A percentile compares a stretch with the other conserved stretches of the same genome.
Conservation (phyloP, 148 eudicot species). For the Rhododendron simsii region DNA sequence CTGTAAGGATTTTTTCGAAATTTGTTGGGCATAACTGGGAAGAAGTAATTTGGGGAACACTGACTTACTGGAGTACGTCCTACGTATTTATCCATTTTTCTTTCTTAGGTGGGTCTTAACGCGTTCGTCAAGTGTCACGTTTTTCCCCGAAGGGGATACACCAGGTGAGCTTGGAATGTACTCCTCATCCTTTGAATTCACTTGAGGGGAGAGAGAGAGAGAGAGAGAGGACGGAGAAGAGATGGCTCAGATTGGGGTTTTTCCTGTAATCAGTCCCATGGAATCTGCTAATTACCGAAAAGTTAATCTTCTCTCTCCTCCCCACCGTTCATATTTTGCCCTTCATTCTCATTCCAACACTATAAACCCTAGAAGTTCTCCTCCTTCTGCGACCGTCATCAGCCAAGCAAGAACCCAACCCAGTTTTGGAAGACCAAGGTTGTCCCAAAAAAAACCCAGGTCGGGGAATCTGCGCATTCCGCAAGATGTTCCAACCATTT, state of each 20-base stretch:
- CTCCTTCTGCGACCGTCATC: not conserved
- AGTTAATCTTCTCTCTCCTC: not conserved
- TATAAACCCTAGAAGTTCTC: not conserved
- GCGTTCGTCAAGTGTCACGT: no score
- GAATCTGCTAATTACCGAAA: not conserved
- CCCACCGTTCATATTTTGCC: not conserved
- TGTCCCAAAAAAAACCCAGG: no score
- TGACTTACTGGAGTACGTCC: no score
- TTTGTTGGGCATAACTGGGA: no score
- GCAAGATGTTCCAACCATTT: not conserved
- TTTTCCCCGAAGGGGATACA: no score
- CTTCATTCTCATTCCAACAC: not conserved
- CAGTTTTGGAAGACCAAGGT: not conserved
- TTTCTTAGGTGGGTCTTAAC: no score
- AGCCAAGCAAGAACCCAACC: not conserved
- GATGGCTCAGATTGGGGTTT: not conserved
- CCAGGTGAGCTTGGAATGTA: no score
- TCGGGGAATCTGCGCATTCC: not conserved
- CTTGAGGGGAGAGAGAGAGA: not conserved
- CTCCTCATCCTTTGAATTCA: no score
- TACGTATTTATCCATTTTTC: no score
- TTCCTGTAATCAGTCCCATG: not conserved
- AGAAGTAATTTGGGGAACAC: no score
- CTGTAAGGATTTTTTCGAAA: no score
- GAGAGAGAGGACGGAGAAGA: not conserved